Conservation (phyloP, 768 basidiomycete genomes). For the Pisolithus orientalis region DNA sequence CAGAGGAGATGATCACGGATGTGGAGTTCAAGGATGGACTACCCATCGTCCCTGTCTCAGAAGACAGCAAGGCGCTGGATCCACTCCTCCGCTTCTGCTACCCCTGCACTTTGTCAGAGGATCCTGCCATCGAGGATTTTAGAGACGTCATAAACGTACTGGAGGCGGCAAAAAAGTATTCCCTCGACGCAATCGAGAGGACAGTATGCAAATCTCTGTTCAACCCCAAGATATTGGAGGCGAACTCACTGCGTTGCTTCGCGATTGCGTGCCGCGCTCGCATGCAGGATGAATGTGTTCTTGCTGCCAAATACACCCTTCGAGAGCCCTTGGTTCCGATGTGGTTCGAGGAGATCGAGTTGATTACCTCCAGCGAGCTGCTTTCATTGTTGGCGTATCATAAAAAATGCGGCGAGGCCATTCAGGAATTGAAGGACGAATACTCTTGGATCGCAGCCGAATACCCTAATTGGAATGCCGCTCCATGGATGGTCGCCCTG, state of each 20-base stretch:
- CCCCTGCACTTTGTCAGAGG: conserved; percentile 9
- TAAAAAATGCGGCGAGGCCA: conserved; percentile 8
- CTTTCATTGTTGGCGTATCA: conserved; percentile 20
- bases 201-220: conserved; percentile 15
- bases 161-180: conserved; percentile 11
- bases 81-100: too few relatives aligned
- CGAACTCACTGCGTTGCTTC: conserved; percentile 24
- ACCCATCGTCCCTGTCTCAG: conserved; percentile 8
- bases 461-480: background rate
- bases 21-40: conserved; percentile 15
- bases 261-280: conserved; percentile 24
- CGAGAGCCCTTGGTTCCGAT: conserved; percentile 14
- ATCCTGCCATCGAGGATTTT: conserved; percentile 11
- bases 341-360: conserved; percentile 20
- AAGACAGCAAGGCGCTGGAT: too few relatives aligned
- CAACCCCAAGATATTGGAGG: conserved; percentile 11
- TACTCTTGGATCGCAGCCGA: conserved; percentile 11
- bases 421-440: conserved; percentile 3
- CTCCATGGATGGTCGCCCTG: background rate
- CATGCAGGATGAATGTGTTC: conserved; percentile 14
- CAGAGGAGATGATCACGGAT: background rate
- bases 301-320: conserved; percentile 25
- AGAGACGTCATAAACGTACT: conserved; percentile 7
- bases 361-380: conserved; percentile 21
- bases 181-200: conserved; percentile 12